A percentile compares a stretch with the other conserved stretches of the same genome.
phyloP scores from a whole-genome alignment of 139 green algal genomes.

The Coccomyxa sp. region DNA sequence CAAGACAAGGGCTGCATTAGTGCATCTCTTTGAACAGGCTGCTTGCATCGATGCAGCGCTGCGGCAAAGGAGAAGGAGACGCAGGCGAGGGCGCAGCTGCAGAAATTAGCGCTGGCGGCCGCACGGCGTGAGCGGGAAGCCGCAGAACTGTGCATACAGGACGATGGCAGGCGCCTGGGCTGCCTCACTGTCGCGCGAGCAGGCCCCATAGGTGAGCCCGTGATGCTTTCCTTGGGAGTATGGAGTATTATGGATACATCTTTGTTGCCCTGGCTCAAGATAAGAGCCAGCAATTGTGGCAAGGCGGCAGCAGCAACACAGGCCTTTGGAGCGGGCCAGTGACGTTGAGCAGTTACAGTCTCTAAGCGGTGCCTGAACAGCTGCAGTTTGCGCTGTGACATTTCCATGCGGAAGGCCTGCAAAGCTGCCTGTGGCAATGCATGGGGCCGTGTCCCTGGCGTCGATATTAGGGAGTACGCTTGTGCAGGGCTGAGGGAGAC shows the following conservation, averaged over 20 bases:
- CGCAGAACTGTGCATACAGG: slow-evolving; percentile 27
- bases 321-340: background rate
- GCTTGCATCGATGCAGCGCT: no score
- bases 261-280: no score
- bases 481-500: slow-evolving; percentile 36
- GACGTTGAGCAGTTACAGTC: background rate
- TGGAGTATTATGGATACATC: no score
- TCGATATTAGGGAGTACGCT: slow-evolving; percentile 1
- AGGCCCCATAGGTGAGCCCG: slow-evolving; percentile 29
- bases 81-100: slow-evolving; percentile 10
- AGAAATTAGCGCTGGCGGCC: slow-evolving; percentile 14
- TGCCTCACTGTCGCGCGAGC: slow-evolving; percentile 20
- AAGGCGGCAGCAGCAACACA: background rate
- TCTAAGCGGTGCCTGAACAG: background rate
- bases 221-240: no score
- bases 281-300: background rate
- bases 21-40: no score
- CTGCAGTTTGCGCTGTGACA: background rate
- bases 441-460: background rate
- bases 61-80: slow-evolving; percentile 2
- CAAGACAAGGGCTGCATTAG: no score
- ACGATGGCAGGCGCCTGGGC: slow-evolving; percentile 31
- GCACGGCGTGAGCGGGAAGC: slow-evolving; percentile 29
- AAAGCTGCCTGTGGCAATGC: no score
- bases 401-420: slow-evolving; percentile 3